Percentiles rank a stretch among this genome's conserved stretches.
These are phyloP conservation scores for Eucalyptus sideroxylon DNA, from an alignment of 345 rosid species.

Conservation along the genomic window DNA sequence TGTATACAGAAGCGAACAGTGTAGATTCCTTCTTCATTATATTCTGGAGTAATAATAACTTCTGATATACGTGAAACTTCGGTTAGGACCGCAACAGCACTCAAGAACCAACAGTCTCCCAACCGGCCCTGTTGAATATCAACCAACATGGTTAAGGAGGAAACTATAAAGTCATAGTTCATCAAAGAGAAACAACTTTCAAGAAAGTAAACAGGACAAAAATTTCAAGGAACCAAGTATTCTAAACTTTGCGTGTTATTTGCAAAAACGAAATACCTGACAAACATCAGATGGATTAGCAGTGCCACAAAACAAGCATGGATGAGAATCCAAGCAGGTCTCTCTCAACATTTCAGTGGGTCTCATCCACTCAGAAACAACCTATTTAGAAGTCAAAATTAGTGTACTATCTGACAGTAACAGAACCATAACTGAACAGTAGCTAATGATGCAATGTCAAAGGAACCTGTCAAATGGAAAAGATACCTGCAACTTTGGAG, in stretches of 20 bases:
- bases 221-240: background rate
- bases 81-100: slow-evolving; percentile 95
- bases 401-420: slow-evolving; percentile 2
- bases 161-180: background rate
- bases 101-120: slow-evolving; percentile 99
- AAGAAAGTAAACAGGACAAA: background rate
- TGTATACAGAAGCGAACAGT: slow-evolving; percentile 99
- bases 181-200: background rate
- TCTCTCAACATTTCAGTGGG: slow-evolving; percentile 79
- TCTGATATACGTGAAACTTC: slow-evolving; percentile 93
- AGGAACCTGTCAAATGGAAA: background rate
- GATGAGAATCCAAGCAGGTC: slow-evolving; percentile 37
- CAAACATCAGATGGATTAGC: slow-evolving; percentile 99
- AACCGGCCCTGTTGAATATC: slow-evolving; percentile 62
- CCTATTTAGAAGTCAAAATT: slow-evolving; percentile 28
- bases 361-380: slow-evolving; percentile 97
- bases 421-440: background rate
- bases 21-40: slow-evolving; percentile 97
- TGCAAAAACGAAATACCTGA: slow-evolving; percentile 41
- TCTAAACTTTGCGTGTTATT: background rate
- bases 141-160: background rate
- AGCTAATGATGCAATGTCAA: background rate
- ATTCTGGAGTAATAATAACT: slow-evolving; percentile 94
- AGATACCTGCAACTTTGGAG: slow-evolving; percentile 82
- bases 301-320: slow-evolving; percentile 87